Base-by-base conservation (phyloP, 768 basidiomycete genomes). In the Exidia glandulosa region DNA sequence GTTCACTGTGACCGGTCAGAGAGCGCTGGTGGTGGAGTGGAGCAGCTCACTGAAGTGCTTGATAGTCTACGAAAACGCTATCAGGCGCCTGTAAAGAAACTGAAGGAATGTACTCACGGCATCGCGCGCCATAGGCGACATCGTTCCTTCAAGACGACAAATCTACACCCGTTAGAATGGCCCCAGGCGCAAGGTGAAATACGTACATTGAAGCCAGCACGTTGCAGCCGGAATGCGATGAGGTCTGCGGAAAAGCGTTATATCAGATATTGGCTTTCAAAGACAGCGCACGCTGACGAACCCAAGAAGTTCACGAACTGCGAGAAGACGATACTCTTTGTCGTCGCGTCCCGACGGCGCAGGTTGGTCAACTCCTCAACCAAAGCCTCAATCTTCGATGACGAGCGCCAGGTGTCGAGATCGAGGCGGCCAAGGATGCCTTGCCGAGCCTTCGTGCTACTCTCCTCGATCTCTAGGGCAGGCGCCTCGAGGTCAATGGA, bases 401-500 rank as follows among this genome's bases (percentile, higher is more conserved):
- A 94, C 1, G 93, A 95, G 55, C 92, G 82, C 92, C 93, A 96
- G 52, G 83, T 85, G 64, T 90, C 84, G 19, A 97, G 75, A 69
- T 98, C 83, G 27, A 99, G 77, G 10, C 94, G 84, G 30, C 91
- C 91, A 14, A 99, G 81, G 57, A 99, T 97, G 41, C 96, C 96
- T 71, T 99, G 96, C 37, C 90, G 83, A 2, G 74, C 75, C 58
- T 73, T 71, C 16, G 63, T 61, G 23, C 63, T 60, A 32, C 73
- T 73, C 64, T 87, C 84, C 61, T 88, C 88, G 7, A 93, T 69
- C 69, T 97, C 95, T 23, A 98, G 74, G 0, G 94, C 88, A 29
- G 93, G 90, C 10, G 87, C 93, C 69, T 96, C 94, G n/a, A 98
- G 77, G 70, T 99, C 94, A 63, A 99, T 96, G 16, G 93, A 93